Conservation (phyloP, 805 yeast genomes). For the Monosporozyma unispora region DNA sequence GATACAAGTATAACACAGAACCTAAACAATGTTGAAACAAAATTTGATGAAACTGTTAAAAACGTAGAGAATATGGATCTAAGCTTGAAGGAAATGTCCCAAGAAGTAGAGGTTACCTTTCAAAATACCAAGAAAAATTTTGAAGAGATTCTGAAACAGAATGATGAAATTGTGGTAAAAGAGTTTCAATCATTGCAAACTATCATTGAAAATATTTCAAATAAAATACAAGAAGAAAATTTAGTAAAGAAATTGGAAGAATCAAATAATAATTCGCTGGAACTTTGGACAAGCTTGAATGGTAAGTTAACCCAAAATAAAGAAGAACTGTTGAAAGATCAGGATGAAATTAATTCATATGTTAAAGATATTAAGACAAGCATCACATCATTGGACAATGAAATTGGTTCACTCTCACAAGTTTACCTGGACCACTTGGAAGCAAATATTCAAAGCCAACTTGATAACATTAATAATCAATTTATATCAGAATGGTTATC, state of each 20-base stretch:
- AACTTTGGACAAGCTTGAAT: background rate
- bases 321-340: background rate
- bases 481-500: conserved; percentile 10
- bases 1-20: background rate
- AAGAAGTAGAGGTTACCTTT: background rate
- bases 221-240: background rate
- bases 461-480: conserved; percentile 28
- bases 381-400: conserved; percentile 5
- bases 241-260: background rate
- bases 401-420: background rate
- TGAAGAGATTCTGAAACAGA: background rate
- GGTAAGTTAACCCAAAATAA: background rate
- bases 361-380: conserved; percentile 5
- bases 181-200: background rate
- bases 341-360: background rate
- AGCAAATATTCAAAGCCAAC: conserved; percentile 10
- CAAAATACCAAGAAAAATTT: background rate
- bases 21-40: background rate
- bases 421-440: background rate
- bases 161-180: background rate
- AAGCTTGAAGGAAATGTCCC: background rate
- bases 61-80: background rate
- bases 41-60: background rate
- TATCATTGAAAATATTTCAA: background rate
- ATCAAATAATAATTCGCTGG: background rate